Conservation (phyloP, 2,329 filamentous ascomycete genomes). For the Sclerotiophoma versabilis region DNA sequence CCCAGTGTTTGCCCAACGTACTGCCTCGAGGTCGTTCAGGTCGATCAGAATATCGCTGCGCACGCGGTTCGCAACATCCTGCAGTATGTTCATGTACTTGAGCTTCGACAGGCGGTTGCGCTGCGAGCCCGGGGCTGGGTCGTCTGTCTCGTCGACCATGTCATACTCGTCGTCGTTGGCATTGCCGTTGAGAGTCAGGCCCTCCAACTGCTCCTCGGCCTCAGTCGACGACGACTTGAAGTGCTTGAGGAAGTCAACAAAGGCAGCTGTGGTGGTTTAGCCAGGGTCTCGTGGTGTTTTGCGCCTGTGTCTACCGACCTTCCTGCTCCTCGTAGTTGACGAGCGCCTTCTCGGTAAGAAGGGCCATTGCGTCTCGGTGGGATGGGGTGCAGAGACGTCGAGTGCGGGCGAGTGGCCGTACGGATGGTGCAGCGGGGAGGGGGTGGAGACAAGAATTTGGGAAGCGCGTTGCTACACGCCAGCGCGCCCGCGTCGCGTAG, state of each 20-base stretch:
- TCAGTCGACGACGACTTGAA: constrained; percentile 83
- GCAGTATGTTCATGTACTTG: constrained; percentile 89
- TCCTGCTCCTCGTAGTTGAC: constrained; percentile 91
- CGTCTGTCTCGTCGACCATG: constrained; percentile 84
- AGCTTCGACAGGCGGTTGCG: constrained; percentile 63
- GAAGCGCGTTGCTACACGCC: constrained; percentile 36
- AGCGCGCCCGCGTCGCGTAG: constrained; percentile 27
- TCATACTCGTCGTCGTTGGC: constrained; percentile 90
- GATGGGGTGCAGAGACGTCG: constrained; percentile 7
- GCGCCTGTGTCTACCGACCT: constrained; percentile 60
- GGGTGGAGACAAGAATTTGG: constrained; percentile 33
- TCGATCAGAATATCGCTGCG: constrained; percentile 83
- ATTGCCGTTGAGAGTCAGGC: constrained; percentile 86
- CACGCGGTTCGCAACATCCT: constrained; percentile 83
- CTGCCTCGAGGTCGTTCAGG: constrained; percentile 81
- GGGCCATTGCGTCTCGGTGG: constrained; percentile 71
- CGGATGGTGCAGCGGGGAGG: constrained; percentile 23
- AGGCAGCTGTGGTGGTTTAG: constrained; percentile 66
- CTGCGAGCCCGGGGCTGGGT: constrained; percentile 57
- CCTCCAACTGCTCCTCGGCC: constrained; percentile 81
- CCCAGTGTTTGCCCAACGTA: constrained; percentile 52
- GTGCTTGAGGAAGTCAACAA: constrained; percentile 84
- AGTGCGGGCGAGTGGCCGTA: constrained; percentile 16
- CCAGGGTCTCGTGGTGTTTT: constrained; percentile 22
- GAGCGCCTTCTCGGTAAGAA: constrained; percentile 77